Evolutionary conservation across 2,329 filamentous ascomycete species (phyloP).

Genomic region (Myriosclerotinia curreyana): DNA sequence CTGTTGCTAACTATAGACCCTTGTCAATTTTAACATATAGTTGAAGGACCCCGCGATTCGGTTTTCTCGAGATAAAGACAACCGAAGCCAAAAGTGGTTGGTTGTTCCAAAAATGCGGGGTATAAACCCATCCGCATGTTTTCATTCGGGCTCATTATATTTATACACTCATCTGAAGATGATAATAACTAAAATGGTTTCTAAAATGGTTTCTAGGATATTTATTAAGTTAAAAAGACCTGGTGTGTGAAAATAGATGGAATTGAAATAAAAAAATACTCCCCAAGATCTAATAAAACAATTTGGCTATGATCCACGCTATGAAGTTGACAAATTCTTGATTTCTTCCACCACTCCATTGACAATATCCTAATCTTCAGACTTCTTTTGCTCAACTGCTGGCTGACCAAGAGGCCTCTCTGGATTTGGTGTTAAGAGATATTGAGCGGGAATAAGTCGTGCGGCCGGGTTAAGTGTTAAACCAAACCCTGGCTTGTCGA

Average conservation of each 20-base stretch:
- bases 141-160: not conserved
- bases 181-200: not conserved
- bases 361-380: constrained; percentile 39
- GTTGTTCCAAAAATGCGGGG: constrained; percentile 10
- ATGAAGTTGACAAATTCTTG: constrained; percentile 30
- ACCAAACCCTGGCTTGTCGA: constrained; percentile 90
- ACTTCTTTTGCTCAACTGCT: constrained; percentile 25
- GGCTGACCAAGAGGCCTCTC: constrained; percentile 44
- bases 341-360: constrained; percentile 36
- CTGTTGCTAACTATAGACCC: not conserved
- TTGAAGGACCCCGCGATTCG: constrained; percentile 31
- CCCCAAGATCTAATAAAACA: constrained; percentile 11
- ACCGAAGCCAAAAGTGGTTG: constrained; percentile 23
- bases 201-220: not conserved
- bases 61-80: constrained; percentile 22
- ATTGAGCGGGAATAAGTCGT: constrained; percentile 72
- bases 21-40: constrained; percentile 6
- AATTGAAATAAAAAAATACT: not conserved
- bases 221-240: not conserved
- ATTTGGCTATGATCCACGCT: constrained; percentile 12
- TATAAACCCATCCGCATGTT: constrained; percentile 10
- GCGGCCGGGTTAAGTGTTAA: constrained; percentile 76
- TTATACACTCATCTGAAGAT: not conserved
- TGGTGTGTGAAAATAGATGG: not conserved
- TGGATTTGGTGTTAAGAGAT: constrained; percentile 67